A percentile compares a stretch with the other conserved stretches of the same genome.
phyloP scores from a whole-genome alignment of 352 stramenopile species.

The Pythium dissimile region DNA sequence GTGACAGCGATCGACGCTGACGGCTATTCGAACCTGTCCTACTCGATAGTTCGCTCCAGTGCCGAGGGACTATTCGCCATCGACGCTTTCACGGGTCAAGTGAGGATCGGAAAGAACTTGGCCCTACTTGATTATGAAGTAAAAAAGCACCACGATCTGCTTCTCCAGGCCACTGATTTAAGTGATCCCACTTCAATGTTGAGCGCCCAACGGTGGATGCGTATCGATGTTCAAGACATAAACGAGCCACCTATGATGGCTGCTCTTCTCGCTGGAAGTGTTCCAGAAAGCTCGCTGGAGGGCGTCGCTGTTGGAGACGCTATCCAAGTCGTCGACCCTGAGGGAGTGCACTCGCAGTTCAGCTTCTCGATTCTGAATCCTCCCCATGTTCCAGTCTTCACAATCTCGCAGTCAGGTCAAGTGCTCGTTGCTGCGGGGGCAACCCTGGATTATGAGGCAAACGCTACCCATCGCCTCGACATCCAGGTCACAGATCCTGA shows the following conservation, averaged over 20 bases:
- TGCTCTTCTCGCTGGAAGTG: not conserved
- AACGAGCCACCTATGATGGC: constrained; percentile 23
- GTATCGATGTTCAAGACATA: constrained; percentile 21
- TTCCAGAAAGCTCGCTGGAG: constrained; percentile 10
- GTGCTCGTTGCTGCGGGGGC: constrained; percentile 6
- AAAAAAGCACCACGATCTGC: constrained; percentile 5
- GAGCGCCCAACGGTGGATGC: constrained; percentile 6
- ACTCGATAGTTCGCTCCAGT: constrained; percentile 14
- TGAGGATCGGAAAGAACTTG: constrained; percentile 4
- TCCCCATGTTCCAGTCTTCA: not conserved
- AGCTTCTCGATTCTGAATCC: constrained; percentile 6
- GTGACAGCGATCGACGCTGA: constrained; percentile 15
- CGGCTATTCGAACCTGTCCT: not conserved
- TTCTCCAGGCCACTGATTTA: constrained; percentile 13
- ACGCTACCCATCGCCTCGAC: constrained; percentile 6
- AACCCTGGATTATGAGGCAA: constrained; percentile 21
- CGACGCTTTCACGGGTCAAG: constrained; percentile 16
- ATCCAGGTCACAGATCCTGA: constrained; percentile 26
- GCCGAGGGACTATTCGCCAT: constrained; percentile 17
- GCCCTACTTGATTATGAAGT: constrained; percentile 24
- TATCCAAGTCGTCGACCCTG: constrained; percentile 19
- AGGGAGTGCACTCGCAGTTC: constrained; percentile 19
- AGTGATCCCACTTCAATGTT: not conserved
- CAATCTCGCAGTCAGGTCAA: constrained; percentile 5
- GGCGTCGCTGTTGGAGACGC: constrained; percentile 11